Base-by-base conservation (phyloP, 202 grass and related monocot species). In the Elaeis oleifera region DNA sequence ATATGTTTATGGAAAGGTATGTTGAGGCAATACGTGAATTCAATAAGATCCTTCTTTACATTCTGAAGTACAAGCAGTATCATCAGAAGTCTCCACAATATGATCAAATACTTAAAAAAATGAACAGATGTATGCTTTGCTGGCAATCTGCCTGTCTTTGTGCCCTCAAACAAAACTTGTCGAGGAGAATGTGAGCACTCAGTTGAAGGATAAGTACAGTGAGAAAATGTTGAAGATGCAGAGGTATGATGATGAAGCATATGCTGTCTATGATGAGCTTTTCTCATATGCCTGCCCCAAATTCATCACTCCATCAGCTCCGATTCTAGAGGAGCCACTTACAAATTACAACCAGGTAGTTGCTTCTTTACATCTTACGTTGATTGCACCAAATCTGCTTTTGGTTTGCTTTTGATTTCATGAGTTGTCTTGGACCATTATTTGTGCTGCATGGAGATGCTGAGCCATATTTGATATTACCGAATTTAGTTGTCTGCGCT, bases 181-280 rank as follows among this genome's bases (percentile, higher is more conserved):
- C 18, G 94, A 99, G 26, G 94, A 99, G 72, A 99, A 89, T 64
- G 94, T 99, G 51, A 84, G 72, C 70, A 72, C 82, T 39, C 94
- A 99, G 72, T 79, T 99, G 59, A 99, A 89, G 73, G 94, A 99
- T 60, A 99, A 99, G 78, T 99, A 94, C 71, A 86, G 83, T 68
- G 94, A 99, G 58, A 99, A 99, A 71, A 94, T 99, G 94, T 84
- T 82, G 61, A 99, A 99, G 85, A 99, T 99, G 88, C 80, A 86
- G 68, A 90, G 88, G 58, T 99, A 82, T 53, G 94, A 99, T 82
- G 94, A 99, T 69, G 94, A 99, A 29, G 94, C 88, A 31, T 89
- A 88, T 50, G 68, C 84, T 52, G 85, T 84, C 36, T 99, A 94
- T 73, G 94, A 99, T 68, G 94, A 99, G 59, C 82, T 99, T 21